Conservation (phyloP, 768 basidiomycete species). For the Hypsizygus marmoreus region DNA sequence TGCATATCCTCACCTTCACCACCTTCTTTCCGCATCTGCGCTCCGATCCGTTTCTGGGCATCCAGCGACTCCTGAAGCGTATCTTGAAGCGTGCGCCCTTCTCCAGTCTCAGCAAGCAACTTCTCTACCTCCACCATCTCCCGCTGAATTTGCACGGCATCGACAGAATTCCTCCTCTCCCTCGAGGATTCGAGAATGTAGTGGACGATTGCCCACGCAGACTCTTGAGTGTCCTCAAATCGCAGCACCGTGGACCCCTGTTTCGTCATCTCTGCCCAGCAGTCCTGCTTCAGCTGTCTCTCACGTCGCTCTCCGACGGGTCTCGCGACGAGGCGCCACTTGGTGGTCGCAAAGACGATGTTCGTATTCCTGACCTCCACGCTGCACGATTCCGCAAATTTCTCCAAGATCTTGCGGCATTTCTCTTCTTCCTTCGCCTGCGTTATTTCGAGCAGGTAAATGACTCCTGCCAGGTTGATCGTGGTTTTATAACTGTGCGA, state of each 20-base stretch:
- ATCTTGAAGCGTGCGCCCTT: slow-evolving; percentile 12
- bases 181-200: not conserved
- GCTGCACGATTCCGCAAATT: slow-evolving; percentile 13
- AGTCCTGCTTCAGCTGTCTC: not conserved
- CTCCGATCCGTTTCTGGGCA: slow-evolving; percentile 11
- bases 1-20: slow-evolving; percentile 2
- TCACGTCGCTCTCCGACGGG: not conserved
- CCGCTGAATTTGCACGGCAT: slow-evolving; percentile 18
- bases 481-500: slow-evolving; percentile 6
- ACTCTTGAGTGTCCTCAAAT: not conserved
- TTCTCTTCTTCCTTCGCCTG: slow-evolving; percentile 9
- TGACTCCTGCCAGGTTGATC: slow-evolving; percentile 16
- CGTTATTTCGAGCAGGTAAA: slow-evolving; percentile 16
- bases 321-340: not conserved
- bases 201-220: not conserved
- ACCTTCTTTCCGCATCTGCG: not conserved
- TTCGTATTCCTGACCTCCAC: slow-evolving; percentile 6
- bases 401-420: slow-evolving; percentile 11
- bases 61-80: slow-evolving; percentile 16
- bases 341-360: slow-evolving; percentile 3
- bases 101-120: slow-evolving; percentile 17
- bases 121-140: slow-evolving; percentile 16
- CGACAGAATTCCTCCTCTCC: slow-evolving; percentile 4
- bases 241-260: not conserved
- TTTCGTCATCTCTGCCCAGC: not conserved